phyloP scores from a whole-genome alignment of 768 basidiomycete species.

The Trametes cinnabarina region DNA sequence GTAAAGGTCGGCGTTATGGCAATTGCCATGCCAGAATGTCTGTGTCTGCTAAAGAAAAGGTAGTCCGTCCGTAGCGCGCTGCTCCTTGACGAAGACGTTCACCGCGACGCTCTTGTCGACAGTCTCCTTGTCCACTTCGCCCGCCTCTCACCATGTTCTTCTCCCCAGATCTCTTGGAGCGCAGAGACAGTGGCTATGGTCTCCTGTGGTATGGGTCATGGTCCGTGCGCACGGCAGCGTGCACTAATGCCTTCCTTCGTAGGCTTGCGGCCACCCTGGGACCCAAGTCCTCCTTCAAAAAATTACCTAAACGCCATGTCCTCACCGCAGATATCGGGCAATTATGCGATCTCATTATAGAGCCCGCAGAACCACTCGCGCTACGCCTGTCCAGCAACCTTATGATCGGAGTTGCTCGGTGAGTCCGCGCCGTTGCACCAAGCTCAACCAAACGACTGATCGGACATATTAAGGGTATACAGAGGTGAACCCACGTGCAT shows the following conservation, averaged over 20 bases:
- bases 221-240: neutral
- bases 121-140: neutral
- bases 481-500: slow-evolving; percentile 38
- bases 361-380: slow-evolving; percentile 85
- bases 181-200: slow-evolving; percentile 84
- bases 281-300: slow-evolving; percentile 82
- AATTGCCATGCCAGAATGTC: no score
- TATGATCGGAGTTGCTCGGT: slow-evolving; percentile 89
- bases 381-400: slow-evolving; percentile 84
- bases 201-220: slow-evolving; percentile 63
- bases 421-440: no score
- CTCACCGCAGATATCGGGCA: slow-evolving; percentile 79
- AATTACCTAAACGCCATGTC: slow-evolving; percentile 80
- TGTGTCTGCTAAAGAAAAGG: no score
- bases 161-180: slow-evolving; percentile 74
- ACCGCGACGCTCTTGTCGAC: neutral
- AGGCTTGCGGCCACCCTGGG: slow-evolving; percentile 94
- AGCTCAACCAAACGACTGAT: no score
- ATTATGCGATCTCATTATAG: slow-evolving; percentile 75
- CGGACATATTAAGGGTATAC: slow-evolving; percentile 48
- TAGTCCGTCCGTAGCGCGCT: no score
- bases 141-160: slow-evolving; percentile 62
- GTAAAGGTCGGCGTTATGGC: neutral
- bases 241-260: neutral
- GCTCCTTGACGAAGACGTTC: neutral